Evolutionary conservation across 345 rosid genomes (phyloP).

Genomic region (Populus ilicifolia): DNA sequence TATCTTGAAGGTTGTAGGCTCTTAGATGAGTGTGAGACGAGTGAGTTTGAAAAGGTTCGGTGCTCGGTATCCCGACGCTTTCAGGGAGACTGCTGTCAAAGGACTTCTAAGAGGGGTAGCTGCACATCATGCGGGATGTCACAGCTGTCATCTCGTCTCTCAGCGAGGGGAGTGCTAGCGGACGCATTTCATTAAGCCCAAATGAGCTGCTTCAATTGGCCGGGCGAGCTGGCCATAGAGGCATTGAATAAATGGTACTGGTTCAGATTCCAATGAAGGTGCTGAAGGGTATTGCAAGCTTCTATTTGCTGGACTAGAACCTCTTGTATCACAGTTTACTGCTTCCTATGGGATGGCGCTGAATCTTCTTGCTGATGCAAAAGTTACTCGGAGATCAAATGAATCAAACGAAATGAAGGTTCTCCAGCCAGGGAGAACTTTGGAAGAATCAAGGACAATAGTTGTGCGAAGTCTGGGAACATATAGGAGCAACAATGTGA

Average conservation of each 20-base stretch:
- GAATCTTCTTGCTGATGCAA: conserved; percentile 80
- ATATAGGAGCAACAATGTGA: conserved; percentile 88
- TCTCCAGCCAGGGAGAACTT: conserved; percentile 62
- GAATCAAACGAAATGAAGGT: conserved; percentile 49
- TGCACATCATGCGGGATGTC: conserved; percentile 98
- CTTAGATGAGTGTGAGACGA: conserved; percentile 72
- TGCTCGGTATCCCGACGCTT: conserved; percentile 85
- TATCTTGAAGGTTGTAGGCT: conserved; percentile 73
- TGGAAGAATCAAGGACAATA: conserved; percentile 90
- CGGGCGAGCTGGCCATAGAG: conserved; percentile 98
- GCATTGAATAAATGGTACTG: conserved; percentile 76
- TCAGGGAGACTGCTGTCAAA: conserved; percentile 74
- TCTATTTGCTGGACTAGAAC: conserved; percentile 78
- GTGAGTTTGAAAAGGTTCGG: conserved; percentile 86
- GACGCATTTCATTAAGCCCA: conserved; percentile 67
- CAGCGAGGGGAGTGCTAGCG: conserved; percentile 64
- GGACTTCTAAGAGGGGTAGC: conserved; percentile 84
- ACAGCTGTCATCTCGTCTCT: conserved; percentile 86
- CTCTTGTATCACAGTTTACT: conserved; percentile 91
- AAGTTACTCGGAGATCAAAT: conserved; percentile 53
- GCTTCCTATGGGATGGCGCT: conserved; percentile 99
- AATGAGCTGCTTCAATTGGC: conserved; percentile 96
- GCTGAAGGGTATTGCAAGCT: conserved; percentile 90
- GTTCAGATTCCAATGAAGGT: conserved; percentile 85
- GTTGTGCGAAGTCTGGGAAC: conserved; percentile 96